Evolutionary conservation across 441 rosid species (phyloP).

Genomic region (Adansonia rubrostipa): DNA sequence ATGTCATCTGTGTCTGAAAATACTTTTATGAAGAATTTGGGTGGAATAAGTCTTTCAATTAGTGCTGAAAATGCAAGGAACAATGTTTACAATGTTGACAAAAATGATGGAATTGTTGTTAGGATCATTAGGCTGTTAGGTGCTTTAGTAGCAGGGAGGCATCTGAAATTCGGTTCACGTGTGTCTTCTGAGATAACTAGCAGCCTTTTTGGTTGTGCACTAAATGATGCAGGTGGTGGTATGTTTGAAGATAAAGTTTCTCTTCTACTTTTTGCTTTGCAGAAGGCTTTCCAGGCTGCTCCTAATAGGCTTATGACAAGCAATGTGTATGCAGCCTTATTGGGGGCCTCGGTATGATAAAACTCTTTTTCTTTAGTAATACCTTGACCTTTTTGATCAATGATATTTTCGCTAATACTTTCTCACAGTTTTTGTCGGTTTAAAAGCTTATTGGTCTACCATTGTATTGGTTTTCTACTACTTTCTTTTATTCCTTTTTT

Average conservation of each 20-base stretch:
- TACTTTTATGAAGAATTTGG: constrained; percentile 59
- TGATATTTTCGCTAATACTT: constrained; percentile 20
- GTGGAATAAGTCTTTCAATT: constrained; percentile 94
- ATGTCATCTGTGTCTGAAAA: constrained; percentile 68
- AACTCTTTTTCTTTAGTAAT: constrained; percentile 9
- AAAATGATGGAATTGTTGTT: constrained; percentile 83
- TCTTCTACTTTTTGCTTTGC: constrained; percentile 90
- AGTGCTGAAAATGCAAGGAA: constrained; percentile 97
- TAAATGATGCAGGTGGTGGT: constrained; percentile 74
- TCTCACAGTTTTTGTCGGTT: not conserved
- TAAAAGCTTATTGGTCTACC: constrained; percentile 15
- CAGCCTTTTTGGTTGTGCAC: constrained; percentile 66
- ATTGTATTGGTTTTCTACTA: constrained; percentile 6
- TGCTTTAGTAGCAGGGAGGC: constrained; percentile 81
- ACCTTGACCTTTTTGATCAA: constrained; percentile 21
- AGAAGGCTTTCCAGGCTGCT: constrained; percentile 92
- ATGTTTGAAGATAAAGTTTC: constrained; percentile 98
- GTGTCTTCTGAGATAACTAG: constrained; percentile 60
- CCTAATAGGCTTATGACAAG: constrained; percentile 89
- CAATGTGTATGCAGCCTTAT: constrained; percentile 82
- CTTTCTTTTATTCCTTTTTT: not conserved
- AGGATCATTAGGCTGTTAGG: constrained; percentile 88
- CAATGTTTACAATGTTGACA: constrained; percentile 86
- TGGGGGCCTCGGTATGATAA: constrained; percentile 88
- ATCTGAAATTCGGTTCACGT: constrained; percentile 66